These are phyloP conservation scores for Diutina neorugosa DNA, from an alignment of 1,139 yeast species.

Conservation along the genomic window DNA sequence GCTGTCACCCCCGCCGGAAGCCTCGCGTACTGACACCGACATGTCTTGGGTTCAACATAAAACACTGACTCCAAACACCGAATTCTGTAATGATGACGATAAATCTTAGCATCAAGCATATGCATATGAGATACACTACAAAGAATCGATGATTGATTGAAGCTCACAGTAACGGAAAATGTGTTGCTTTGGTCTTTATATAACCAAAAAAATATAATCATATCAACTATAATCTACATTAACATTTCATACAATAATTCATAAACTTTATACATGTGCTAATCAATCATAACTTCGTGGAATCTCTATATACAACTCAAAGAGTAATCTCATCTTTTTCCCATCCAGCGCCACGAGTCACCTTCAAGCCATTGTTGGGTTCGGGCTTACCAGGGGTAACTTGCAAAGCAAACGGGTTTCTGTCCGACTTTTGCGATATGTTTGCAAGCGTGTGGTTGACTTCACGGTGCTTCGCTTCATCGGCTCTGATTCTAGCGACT, in stretches of 20 bases:
- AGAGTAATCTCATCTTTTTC: conserved; percentile 42
- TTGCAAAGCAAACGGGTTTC: conserved; percentile 57
- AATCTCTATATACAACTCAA: conserved; percentile 4
- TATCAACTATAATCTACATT: too few species aligned
- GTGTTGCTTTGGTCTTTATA: background rate
- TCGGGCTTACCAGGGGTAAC: conserved; percentile 32
- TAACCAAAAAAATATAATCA: background rate
- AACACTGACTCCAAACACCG: background rate
- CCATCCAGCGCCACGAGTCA: conserved; percentile 48
- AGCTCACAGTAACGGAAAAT: background rate
- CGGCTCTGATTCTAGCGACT: conserved; percentile 61
- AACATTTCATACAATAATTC: background rate
- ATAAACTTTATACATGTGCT: background rate
- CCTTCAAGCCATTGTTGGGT: conserved; percentile 41
- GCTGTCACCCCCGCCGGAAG: background rate
- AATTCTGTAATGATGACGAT: background rate
- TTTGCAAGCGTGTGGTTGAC: conserved; percentile 71
- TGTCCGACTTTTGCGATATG: conserved; percentile 37
- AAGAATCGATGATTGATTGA: background rate
- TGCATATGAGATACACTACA: background rate
- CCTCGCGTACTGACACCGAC: background rate
- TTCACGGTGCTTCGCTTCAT: conserved; percentile 68
- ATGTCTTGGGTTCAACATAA: conserved; percentile 1
- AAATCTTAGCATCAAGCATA: background rate
- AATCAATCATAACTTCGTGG: background rate